Percentiles rank a stretch among this genome's conserved stretches.
Evolutionary conservation across 2,329 filamentous ascomycete genomes (phyloP).

Genomic region (Penicillium sp.): DNA sequence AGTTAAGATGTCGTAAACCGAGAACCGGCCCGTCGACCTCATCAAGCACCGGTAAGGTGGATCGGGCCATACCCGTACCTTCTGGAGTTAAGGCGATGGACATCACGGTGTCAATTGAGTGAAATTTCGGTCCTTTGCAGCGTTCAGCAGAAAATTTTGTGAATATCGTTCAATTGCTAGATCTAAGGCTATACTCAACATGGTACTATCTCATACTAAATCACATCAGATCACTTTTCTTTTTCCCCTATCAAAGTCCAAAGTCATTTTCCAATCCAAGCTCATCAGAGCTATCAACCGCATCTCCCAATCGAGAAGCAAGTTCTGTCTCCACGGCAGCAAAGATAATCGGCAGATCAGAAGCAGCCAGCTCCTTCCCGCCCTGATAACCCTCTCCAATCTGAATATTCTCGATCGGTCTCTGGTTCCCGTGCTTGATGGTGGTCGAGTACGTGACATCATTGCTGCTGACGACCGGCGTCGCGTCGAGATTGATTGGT

Average conservation of each 20-base stretch:
- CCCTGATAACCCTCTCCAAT: conserved; percentile 17
- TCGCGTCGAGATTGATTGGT: not conserved
- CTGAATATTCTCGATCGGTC: conserved; percentile 20
- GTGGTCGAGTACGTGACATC: conserved; percentile 16
- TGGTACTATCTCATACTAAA: not conserved
- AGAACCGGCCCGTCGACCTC: not conserved
- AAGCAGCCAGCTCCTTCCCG: conserved; percentile 7
- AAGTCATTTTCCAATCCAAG: conserved; percentile 16
- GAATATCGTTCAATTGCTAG: not conserved
- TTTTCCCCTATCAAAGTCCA: not conserved
- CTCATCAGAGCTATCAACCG: conserved; percentile 35
- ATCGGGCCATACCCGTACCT: not conserved
- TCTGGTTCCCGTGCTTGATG: conserved; percentile 11
- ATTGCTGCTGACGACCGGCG: conserved; percentile 8
- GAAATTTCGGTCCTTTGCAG: not conserved
- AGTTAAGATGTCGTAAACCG: conserved; percentile 9
- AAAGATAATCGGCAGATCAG: conserved; percentile 25
- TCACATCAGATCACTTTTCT: not conserved
- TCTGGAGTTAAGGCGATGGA: not conserved
- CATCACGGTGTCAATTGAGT: not conserved
- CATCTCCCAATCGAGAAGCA: conserved; percentile 21
- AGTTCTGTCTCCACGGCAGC: conserved; percentile 21
- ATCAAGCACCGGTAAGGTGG: not conserved
- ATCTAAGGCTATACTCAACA: too few relatives aligned
- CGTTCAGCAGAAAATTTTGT: not conserved